Conservation (phyloP, 305 asterid species). For the Stenogyne calaminthoides region DNA sequence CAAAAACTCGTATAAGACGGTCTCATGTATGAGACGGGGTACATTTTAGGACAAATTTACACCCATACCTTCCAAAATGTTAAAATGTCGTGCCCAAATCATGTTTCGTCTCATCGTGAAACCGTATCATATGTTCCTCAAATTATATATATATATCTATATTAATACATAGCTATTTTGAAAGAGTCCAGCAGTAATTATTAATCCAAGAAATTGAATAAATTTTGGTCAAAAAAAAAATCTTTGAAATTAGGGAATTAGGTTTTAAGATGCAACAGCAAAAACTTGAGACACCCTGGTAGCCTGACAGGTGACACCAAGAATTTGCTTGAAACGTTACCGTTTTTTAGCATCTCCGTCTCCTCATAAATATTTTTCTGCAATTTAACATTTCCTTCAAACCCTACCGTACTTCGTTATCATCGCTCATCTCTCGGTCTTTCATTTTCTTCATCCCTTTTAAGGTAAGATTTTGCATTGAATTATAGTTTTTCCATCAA, state of each 20-base stretch:
- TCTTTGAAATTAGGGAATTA: background rate
- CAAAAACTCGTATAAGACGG: too few relatives aligned
- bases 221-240: too few relatives aligned
- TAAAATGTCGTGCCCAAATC: too few relatives aligned
- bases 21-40: too few relatives aligned
- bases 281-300: background rate
- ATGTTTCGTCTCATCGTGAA: too few relatives aligned
- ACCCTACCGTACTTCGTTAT: slow-evolving; percentile 27
- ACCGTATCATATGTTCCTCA: too few relatives aligned
- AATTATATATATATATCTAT: too few relatives aligned
- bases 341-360: background rate
- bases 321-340: slow-evolving; percentile 16
- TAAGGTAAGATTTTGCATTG: slow-evolving; percentile 17
- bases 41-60: too few relatives aligned
- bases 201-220: background rate
- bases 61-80: too few relatives aligned
- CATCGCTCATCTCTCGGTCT: slow-evolving; percentile 3
- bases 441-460: background rate
- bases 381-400: background rate
- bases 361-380: slow-evolving; percentile 3
- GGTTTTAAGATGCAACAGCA: background rate
- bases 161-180: too few relatives aligned
- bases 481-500: background rate
- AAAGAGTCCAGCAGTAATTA: too few relatives aligned
- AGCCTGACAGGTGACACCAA: background rate